Evolutionary conservation across 495 filamentous ascomycete species (phyloP), one percentile per base, ranked within the genome.

Genomic region (Trichoderma gamsii): DNA sequence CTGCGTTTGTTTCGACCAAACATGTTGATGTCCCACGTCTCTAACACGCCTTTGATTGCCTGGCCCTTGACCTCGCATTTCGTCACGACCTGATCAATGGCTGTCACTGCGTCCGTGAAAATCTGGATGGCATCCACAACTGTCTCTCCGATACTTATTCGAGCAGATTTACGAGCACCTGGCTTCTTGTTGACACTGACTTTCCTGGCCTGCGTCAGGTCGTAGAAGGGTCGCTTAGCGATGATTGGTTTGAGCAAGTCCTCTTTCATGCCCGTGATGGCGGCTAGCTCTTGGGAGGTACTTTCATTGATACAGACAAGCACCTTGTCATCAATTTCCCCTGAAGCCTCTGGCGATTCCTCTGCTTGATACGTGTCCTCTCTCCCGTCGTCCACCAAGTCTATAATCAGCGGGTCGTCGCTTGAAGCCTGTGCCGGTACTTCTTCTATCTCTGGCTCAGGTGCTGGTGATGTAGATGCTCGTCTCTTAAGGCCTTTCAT

Each of bases 271-370:
- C 83, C 84, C 15, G 91, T 88, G 56, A 96, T 88, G 72, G 96
- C 92, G 3, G 87, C 85, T 21, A 99, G 83, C 63, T 91, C 88
- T 32, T 87, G 81, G 18, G 81, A 77, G 3, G 85, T 83, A 77
- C 91, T 95, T 0, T 82, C 88, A 73, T 99, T 98, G 77, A 99
- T 86, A 74, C 92, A 96, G 0, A 86, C 82, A 21, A 98, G 79
- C 1, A 97, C 86, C 49, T 78, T 72, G 63, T 73, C 85, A 7
- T 73, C 73, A 12, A 71, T 70, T 0, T 68, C 64, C 29, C 69
- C 32, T 3, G 71, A 71, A 6, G 72, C 66, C 0, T 63, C 6
- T 2, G 35, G 59, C 4, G 67, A 64, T 18, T 38, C 35, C 3
- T 43, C 51, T 16, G 66, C 67, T 21, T 68, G 7, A 59, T 64